A percentile compares a stretch with the other conserved stretches of the same genome.
phyloP scores from a whole-genome alignment of 352 stramenopile genomes.

The Globisporangium spinosum region DNA sequence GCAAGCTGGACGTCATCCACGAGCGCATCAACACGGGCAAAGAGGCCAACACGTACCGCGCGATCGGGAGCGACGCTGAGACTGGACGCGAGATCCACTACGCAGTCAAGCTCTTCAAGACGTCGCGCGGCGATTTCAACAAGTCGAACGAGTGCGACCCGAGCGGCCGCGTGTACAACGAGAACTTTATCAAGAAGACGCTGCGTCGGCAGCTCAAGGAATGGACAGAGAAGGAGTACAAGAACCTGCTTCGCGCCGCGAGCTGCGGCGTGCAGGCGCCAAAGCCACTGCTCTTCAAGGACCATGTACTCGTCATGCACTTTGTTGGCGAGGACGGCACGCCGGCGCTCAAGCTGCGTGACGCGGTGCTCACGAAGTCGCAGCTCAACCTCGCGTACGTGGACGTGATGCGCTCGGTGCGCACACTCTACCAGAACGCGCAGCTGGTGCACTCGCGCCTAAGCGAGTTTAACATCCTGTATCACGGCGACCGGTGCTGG shows the following conservation, averaged over 20 bases:
- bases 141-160: conserved; percentile 47
- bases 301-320: conserved; percentile 51
- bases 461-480: conserved; percentile 71
- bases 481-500: conserved; percentile 52
- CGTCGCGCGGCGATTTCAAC: conserved; percentile 40
- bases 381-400: conserved; percentile 43
- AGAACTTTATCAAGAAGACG: conserved; percentile 54
- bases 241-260: conserved; percentile 32
- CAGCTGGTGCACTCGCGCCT: conserved; percentile 54
- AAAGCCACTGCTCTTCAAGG: conserved; percentile 34
- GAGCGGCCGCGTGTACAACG: conserved; percentile 44
- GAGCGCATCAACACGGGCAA: conserved; percentile 42
- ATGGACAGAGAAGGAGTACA: conserved; percentile 49
- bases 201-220: conserved; percentile 58
- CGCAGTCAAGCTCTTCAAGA: conserved; percentile 78
- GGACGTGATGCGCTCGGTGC: conserved; percentile 36
- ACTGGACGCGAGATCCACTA: conserved; percentile 23
- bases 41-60: conserved; percentile 52
- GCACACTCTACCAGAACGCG: conserved; percentile 45
- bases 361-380: conserved; percentile 38
- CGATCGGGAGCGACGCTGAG: conserved; percentile 25
- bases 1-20: conserved; percentile 35
- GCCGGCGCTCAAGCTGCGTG: conserved; percentile 33
- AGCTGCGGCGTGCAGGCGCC: conserved; percentile 32
- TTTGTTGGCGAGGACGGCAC: conserved; percentile 46